phyloP scores from a whole-genome alignment of 495 filamentous ascomycete species.

The Cetradonia linearis region DNA sequence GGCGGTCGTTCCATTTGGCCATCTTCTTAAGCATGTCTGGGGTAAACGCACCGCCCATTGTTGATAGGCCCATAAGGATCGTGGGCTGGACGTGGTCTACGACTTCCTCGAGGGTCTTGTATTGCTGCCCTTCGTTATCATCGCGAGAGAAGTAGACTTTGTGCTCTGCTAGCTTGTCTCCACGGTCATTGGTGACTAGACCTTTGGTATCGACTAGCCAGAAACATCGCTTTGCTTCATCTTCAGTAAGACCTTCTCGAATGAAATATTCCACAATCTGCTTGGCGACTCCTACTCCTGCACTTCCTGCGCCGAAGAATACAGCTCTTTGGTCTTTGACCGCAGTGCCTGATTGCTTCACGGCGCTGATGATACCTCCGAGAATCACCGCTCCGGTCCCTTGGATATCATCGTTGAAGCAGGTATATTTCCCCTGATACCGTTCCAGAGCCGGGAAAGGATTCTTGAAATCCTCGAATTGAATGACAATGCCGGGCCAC shows the following conservation, averaged over 20 bases:
- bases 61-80: constrained; percentile 88
- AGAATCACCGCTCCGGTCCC: constrained; percentile 94
- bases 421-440: constrained; percentile 78
- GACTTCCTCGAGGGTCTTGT: constrained; percentile 79
- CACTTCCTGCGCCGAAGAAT: constrained; percentile 91
- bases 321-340: constrained; percentile 86
- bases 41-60: constrained; percentile 90
- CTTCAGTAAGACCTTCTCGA: constrained; percentile 83
- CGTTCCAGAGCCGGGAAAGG: constrained; percentile 89
- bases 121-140: constrained; percentile 87
- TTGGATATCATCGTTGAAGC: constrained; percentile 99
- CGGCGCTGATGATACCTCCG: constrained; percentile 87
- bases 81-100: constrained; percentile 90
- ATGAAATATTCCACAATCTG: constrained; percentile 95
- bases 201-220: constrained; percentile 97
- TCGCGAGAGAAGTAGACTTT: constrained; percentile 93
- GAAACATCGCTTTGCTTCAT: constrained; percentile 82
- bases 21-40: constrained; percentile 75
- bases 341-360: constrained; percentile 76
- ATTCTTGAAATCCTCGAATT: constrained; percentile 98
- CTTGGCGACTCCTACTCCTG: constrained; percentile 93
- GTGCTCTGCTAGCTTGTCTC: constrained; percentile 89
- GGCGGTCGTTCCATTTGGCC: constrained; percentile 66
- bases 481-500: constrained; percentile 87
- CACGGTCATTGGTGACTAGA: constrained; percentile 85